Percentiles rank a stretch among this genome's conserved stretches.
These are phyloP conservation scores for Exobasidium cylindrosporum DNA, from an alignment of 1,284 basidiomycete genomes.

Conservation along the genomic window DNA sequence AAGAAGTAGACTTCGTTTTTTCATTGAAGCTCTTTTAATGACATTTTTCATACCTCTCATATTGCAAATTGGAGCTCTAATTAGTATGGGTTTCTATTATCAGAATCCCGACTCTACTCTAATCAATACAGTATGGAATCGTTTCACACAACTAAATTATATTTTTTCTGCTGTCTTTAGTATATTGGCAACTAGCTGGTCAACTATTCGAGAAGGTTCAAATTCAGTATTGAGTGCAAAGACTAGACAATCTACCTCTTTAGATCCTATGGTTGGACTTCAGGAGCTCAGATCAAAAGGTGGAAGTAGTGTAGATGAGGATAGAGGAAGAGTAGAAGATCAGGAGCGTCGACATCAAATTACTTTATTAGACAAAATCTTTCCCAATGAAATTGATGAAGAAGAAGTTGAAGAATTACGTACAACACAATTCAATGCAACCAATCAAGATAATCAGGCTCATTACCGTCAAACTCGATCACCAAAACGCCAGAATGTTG, in stretches of 20 bases:
- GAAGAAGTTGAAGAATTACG: background rate
- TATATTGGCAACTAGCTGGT: conserved; percentile 6
- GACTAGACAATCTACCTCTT: background rate
- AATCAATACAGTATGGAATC: background rate
- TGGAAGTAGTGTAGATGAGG: background rate
- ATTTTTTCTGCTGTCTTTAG: background rate
- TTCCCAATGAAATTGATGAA: background rate
- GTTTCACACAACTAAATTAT: background rate
- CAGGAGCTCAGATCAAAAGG: background rate
- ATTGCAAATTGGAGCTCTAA: background rate
- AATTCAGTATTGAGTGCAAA: background rate
- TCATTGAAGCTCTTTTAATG: conserved; percentile 1
- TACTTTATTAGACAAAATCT: background rate
- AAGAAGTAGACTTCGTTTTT: conserved; percentile 1
- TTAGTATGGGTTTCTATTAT: background rate
- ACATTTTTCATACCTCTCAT: background rate
- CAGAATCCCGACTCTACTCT: background rate
- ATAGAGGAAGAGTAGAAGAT: background rate
- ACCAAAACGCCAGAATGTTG: too few relatives aligned
- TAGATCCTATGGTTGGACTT: background rate
- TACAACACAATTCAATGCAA: background rate
- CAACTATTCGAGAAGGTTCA: background rate
- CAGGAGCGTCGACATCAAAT: background rate
- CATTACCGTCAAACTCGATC: background rate
- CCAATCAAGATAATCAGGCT: background rate